Evolutionary conservation across 192 early-diverging fungal species (phyloP).

Genomic region (Backusella tarrabulga): DNA sequence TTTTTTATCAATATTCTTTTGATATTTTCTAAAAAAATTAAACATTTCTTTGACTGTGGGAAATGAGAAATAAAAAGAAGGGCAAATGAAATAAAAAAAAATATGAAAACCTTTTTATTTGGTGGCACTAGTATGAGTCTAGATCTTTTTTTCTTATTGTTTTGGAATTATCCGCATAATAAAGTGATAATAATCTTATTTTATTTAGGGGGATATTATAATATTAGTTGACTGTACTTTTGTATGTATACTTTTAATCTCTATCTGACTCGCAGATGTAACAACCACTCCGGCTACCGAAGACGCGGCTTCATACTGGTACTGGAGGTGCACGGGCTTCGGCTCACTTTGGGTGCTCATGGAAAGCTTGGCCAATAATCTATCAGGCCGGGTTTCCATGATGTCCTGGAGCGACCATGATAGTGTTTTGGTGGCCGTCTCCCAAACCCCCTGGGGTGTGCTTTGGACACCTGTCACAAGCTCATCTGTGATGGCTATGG

Average conservation of each 20-base stretch:
- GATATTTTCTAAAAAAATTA: too few species aligned
- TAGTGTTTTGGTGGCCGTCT: neutral
- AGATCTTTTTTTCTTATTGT: too few species aligned
- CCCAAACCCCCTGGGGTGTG: neutral
- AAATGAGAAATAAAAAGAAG: too few species aligned
- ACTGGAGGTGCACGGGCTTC: neutral
- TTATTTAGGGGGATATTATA: neutral
- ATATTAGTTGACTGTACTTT: neutral
- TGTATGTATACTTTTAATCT: neutral
- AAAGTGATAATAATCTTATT: too few species aligned
- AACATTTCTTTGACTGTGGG: too few species aligned
- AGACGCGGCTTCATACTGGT: neutral
- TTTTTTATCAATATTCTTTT: too few species aligned
- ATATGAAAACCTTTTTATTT: too few species aligned
- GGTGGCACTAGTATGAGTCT: too few species aligned
- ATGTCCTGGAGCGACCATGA: neutral
- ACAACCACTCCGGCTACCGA: neutral
- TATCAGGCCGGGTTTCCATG: neutral
- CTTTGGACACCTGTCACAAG: neutral
- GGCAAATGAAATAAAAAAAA: too few species aligned
- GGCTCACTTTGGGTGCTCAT: neutral
- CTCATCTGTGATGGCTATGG: neutral
- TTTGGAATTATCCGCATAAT: too few species aligned
- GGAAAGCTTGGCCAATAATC: neutral
- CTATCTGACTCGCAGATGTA: neutral